Evolutionary conservation across 2,329 filamentous ascomycete species (phyloP), one percentile per base, ranked within the genome.

Genomic region (Epichloe brachyelytri): DNA sequence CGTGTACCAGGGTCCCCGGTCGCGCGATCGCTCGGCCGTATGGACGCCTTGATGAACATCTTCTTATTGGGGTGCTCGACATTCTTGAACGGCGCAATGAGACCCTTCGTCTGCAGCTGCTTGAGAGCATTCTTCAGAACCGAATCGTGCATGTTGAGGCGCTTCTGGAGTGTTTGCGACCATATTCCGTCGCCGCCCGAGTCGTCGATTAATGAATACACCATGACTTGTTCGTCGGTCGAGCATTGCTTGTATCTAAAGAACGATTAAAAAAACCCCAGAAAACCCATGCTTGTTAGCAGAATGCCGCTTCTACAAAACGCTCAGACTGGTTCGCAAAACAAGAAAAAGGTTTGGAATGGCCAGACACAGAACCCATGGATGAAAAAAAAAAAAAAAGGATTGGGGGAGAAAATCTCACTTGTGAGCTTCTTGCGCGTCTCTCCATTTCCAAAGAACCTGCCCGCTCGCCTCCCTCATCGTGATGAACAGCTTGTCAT

Each of bases 1-100:
- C 7, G 87, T 90, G 66, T 93, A 96, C 88, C 91, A 98, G 8
- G 88, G 86, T 2, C 93, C 93, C 93, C 93, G 0, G 89, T 95
- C 45, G 94, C 87, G 55, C 93, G 86, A 55, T 96, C 90, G 50
- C 85, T 88, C 0, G 93, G 91, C 11, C 82, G 80, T 54, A 98
- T 78, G 55, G 84, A 83, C 50, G 84, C 81, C 62, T 95, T 83
- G 77, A 98, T 95, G 75, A 93, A 98, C 78, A 95, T 95, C 70
- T 95, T 95, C 64, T 93, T 86, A 58, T 84, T 86, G 30, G 88
- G 88, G 63, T 86, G 84, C 70, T 95, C 89, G 68, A 95, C 89
- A 66, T 85, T 93, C 70, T 91, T 93, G 70, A 97, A 89, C 52
- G 83, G 82, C 61, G 86, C 86, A 66, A 98, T 89, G 64, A 94